Percentiles rank a stretch among this genome's conserved stretches.
Conservation (phyloP, 768 basidiomycete genomes). For the Calocera cornea region DNA sequence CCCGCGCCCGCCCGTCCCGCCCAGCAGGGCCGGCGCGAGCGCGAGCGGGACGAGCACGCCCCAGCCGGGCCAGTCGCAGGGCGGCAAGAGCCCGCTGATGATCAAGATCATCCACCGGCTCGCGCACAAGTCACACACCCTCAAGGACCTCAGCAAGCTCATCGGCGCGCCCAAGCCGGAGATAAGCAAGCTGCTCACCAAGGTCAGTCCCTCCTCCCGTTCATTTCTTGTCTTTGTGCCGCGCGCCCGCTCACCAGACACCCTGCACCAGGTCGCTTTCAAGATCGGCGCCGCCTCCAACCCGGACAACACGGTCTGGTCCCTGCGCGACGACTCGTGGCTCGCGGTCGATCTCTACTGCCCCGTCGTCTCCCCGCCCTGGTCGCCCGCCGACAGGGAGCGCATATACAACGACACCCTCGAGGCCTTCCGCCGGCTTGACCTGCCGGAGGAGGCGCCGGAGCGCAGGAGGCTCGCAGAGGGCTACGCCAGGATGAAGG, state of each 20-base stretch:
- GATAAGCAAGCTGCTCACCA: background rate
- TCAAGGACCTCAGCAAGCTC: background rate
- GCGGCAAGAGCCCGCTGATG: background rate
- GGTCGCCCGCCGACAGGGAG: background rate
- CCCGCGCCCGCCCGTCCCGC: background rate
- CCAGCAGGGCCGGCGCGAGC: background rate
- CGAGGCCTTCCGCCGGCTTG: background rate
- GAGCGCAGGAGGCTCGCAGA: background rate
- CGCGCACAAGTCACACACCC: background rate
- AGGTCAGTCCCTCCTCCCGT: background rate
- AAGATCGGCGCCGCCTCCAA: background rate
- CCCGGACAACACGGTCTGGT: background rate
- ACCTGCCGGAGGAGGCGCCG: background rate
- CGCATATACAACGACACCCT: background rate
- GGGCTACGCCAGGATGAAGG: background rate
- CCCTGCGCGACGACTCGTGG: background rate
- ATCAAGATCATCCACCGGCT: background rate
- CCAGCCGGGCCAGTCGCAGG: background rate
- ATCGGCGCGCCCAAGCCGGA: background rate
- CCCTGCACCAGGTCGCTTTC: background rate
- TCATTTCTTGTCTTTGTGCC: background rate
- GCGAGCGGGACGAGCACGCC: background rate
- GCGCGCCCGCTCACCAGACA: no score
- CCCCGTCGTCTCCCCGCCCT: background rate
- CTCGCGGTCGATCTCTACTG: background rate